A percentile compares a stretch with the other conserved stretches of the same genome.
Evolutionary conservation across 1,284 basidiomycete species (phyloP).

Genomic region (Thelephora terrestris): DNA sequence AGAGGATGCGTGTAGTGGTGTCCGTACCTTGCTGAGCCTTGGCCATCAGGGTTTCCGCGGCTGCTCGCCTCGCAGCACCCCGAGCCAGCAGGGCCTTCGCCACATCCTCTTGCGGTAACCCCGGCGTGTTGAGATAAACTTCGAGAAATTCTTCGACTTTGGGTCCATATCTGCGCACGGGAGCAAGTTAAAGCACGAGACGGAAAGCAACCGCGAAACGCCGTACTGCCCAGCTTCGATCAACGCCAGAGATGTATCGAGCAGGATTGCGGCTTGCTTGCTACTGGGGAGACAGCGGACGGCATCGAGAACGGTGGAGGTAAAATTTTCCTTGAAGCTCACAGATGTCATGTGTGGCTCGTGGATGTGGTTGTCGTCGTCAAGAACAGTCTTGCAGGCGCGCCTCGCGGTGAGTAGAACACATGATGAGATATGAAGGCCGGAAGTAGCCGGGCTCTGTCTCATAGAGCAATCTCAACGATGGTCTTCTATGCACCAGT

Average conservation of each 20-base stretch:
- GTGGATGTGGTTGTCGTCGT: no score
- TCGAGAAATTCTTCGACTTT: slow-evolving; percentile 56
- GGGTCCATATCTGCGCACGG: slow-evolving; percentile 38
- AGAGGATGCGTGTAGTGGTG: background rate
- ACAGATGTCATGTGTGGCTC: background rate
- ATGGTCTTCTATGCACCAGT: no score
- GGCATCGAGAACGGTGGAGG: slow-evolving; percentile 43
- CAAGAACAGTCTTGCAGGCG: no score
- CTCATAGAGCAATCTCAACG: no score
- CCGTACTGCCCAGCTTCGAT: slow-evolving; percentile 38
- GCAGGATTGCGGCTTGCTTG: slow-evolving; percentile 46
- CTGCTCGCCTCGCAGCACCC: slow-evolving; percentile 44
- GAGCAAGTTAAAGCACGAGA: background rate
- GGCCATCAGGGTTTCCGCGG: slow-evolving; percentile 41
- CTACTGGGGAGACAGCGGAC: slow-evolving; percentile 36
- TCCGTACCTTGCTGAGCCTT: slow-evolving; percentile 45
- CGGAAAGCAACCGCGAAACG: background rate
- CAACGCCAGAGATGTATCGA: slow-evolving; percentile 46
- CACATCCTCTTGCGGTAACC: slow-evolving; percentile 38
- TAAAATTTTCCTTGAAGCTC: slow-evolving; percentile 40
- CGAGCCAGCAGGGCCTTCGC: slow-evolving; percentile 45
- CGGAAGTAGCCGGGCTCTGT: no score
- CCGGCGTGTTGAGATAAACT: slow-evolving; percentile 51
- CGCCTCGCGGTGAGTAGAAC: no score
- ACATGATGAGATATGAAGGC: no score